These are phyloP conservation scores for Jasminum sambac DNA, from an alignment of 257 asterid species.

Conservation along the genomic window DNA sequence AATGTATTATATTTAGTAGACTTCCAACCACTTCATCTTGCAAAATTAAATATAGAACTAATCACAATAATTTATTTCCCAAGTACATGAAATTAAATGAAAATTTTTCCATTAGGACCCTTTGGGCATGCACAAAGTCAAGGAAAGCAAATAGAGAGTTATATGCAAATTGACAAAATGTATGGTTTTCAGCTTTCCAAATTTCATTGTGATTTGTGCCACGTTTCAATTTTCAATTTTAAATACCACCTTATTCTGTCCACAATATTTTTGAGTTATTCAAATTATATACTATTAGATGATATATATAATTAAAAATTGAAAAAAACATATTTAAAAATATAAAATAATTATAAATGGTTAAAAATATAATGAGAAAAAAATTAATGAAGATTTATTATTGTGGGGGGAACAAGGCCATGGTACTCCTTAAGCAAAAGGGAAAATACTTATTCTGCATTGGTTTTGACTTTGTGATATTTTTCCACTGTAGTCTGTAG, in stretches of 20 bases:
- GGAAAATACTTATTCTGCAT: not conserved
- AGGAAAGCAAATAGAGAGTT: not conserved
- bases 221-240: not conserved
- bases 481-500: not conserved
- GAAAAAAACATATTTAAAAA: too few relatives aligned
- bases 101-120: not conserved
- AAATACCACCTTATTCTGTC: too few relatives aligned
- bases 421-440: too few relatives aligned
- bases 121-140: constrained; percentile 1
- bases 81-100: constrained; percentile 7
- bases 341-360: too few relatives aligned
- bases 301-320: too few relatives aligned
- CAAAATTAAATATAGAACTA: constrained; percentile 43
- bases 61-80: constrained; percentile 19
- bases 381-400: too few relatives aligned
- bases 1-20: constrained; percentile 45
- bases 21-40: constrained; percentile 65
- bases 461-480: constrained; percentile 24
- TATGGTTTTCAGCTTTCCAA: not conserved
- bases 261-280: too few relatives aligned
- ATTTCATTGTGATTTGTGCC: constrained; percentile 2
- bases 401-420: too few relatives aligned
- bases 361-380: too few relatives aligned
- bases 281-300: too few relatives aligned
- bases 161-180: constrained; percentile 4